Conservation (phyloP, 2,329 filamentous ascomycete species). For the Beauveria sp. region DNA sequence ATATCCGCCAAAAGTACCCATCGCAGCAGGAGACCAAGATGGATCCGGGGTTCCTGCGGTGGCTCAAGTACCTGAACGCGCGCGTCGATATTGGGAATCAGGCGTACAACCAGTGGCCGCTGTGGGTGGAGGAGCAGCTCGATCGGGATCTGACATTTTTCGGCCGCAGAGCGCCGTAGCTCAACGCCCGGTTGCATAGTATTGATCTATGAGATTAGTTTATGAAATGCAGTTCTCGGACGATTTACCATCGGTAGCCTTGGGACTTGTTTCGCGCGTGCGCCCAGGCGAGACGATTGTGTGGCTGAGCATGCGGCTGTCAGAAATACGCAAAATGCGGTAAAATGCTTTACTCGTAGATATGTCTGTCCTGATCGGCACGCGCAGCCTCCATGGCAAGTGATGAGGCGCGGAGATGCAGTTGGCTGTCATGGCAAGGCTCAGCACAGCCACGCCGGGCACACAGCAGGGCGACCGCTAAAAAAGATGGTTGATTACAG, state of each 20-base stretch:
- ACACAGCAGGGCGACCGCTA: not conserved
- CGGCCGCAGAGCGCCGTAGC: slow-evolving; percentile 18
- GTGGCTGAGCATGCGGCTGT: not conserved
- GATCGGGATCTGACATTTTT: slow-evolving; percentile 39
- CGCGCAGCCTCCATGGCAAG: not conserved
- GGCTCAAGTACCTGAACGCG: slow-evolving; percentile 44
- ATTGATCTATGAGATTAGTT: not conserved
- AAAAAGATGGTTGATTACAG: not conserved
- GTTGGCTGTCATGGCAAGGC: not conserved
- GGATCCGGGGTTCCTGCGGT: slow-evolving; percentile 40
- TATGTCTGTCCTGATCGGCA: not conserved
- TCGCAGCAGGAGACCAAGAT: slow-evolving; percentile 17
- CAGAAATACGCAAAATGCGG: not conserved
- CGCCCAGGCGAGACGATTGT: not conserved
- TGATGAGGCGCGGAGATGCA: not conserved
- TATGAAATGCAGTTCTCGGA: not conserved
- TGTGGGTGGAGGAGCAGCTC: slow-evolving; percentile 47
- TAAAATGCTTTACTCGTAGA: not conserved
- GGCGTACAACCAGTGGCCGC: slow-evolving; percentile 43
- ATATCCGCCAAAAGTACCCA: slow-evolving; percentile 23
- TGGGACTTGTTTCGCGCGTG: not conserved
- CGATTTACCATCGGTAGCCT: not conserved
- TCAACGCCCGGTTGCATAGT: not conserved
- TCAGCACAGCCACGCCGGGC: slow-evolving; percentile 3
- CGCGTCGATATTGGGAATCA: slow-evolving; percentile 37